phyloP scores from a whole-genome alignment of 371 early-diverging fungal genomes.

The Mortierella sp. region DNA sequence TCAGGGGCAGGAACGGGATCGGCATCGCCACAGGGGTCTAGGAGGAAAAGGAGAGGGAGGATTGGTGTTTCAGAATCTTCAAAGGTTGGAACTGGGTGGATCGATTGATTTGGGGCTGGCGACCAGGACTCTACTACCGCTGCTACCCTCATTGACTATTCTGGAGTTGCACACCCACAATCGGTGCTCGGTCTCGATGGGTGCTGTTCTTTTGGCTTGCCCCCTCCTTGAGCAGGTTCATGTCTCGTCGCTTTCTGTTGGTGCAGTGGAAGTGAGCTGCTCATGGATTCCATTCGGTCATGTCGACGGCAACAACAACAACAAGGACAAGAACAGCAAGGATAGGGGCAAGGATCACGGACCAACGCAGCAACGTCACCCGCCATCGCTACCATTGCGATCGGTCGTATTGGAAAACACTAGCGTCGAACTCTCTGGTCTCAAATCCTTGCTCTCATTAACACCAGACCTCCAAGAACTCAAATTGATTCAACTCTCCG shows the following conservation, averaged over 20 bases:
- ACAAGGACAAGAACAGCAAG: neutral
- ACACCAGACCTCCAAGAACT: conserved; percentile 2
- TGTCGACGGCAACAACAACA: neutral
- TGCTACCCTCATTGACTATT: neutral
- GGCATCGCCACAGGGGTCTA: neutral
- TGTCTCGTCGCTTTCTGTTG: neutral
- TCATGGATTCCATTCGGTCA: neutral
- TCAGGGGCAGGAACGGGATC: neutral
- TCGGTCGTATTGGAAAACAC: neutral
- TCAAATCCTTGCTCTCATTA: neutral
- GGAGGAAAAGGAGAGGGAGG: neutral
- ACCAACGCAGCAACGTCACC: neutral
- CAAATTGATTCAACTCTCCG: conserved; percentile 6
- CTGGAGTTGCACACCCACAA: neutral
- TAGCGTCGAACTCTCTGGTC: conserved; percentile 9
- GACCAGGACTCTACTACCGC: neutral
- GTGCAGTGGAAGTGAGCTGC: neutral
- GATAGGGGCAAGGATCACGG: neutral
- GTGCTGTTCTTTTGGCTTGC: neutral
- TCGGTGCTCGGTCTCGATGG: conserved; percentile 10
- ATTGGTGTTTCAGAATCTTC: neutral
- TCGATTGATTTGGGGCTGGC: neutral
- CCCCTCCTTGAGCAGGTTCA: neutral
- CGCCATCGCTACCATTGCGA: neutral
- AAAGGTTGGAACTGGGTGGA: neutral